These are phyloP conservation scores for Russula olivacea DNA, from an alignment of 768 basidiomycete genomes.

Conservation along the genomic window DNA sequence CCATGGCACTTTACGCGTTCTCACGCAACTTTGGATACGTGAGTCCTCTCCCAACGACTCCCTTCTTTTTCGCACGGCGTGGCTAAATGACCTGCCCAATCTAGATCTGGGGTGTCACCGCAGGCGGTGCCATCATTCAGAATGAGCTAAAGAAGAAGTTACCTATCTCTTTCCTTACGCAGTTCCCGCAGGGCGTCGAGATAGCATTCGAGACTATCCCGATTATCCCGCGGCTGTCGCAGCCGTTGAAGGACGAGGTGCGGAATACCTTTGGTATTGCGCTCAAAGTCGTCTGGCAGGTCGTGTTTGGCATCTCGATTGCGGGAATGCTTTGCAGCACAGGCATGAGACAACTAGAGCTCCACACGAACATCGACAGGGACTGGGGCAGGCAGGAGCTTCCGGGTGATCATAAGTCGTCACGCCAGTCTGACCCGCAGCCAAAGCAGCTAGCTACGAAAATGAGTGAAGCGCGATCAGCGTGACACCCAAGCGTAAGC, in stretches of 20 bases:
- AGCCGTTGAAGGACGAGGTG: background rate
- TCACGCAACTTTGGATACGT: conserved; percentile 26
- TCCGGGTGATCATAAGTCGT: background rate
- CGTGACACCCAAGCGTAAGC: background rate
- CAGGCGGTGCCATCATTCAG: background rate
- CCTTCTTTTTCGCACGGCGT: background rate
- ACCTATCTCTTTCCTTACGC: conserved; percentile 28
- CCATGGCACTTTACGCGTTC: conserved; percentile 33
- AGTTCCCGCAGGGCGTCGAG: conserved; percentile 28
- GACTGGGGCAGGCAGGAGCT: conserved; percentile 30
- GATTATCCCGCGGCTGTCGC: conserved; percentile 13
- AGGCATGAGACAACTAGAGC: conserved; percentile 28
- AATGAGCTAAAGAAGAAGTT: background rate
- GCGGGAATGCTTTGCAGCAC: conserved; percentile 30
- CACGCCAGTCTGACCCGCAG: background rate
- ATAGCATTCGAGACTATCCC: conserved; percentile 30
- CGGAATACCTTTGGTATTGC: conserved; percentile 29
- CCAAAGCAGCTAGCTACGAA: too few species aligned
- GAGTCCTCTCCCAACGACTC: background rate
- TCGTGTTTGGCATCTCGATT: conserved; percentile 28
- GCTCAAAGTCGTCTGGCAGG: conserved; percentile 32
- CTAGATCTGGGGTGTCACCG: conserved; percentile 32
- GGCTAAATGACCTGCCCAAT: background rate
- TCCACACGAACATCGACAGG: conserved; percentile 31
- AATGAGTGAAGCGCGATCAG: background rate